Base-by-base conservation (phyloP, 768 basidiomycete genomes). In the Cystobasidium onofrii region DNA sequence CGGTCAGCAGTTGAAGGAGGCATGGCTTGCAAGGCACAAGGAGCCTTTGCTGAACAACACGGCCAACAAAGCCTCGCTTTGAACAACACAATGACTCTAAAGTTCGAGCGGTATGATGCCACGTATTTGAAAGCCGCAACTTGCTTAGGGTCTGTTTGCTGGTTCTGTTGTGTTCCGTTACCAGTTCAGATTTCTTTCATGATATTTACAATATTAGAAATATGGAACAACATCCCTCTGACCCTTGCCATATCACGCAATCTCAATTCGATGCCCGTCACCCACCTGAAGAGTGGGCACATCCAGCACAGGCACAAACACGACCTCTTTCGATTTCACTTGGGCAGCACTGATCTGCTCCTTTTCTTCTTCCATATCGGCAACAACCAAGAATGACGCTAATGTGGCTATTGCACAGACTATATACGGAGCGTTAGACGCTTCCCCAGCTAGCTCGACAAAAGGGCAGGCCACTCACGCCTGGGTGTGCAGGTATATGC, bases 21-120 rank as follows among this genome's bases (percentile, higher is more conserved):
- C 43, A 2, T 67, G 65, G 65, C 65, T 67, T 3, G 29, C 39
- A 31, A 46, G 10, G 65, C 36, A 33, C 39, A 67, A 43, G 29
- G 34, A 67, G 44, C 41, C 65, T 23, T 29, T 52, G 44, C 39
- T 67, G 65, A 67, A 52, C 65, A 67, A 7, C 27, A 12, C 23
- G 10, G 63, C 63, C 25, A 34, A 64, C 34, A 9, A 46, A 31
- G 15, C 57, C 10, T 60, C 57, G 4, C 27, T 12, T 4, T 60
- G 23, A 60, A 29, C n/a, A n/a, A n/a, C n/a, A n/a, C n/a, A n/a
- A n/a, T n/a, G n/a, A n/a, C n/a, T n/a, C n/a, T n/a, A n/a, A n/a
- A n/a, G n/a, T n/a, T n/a, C n/a, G n/a, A n/a, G n/a, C n/a, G n/a
- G n/a, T n/a, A n/a, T n/a, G n/a, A n/a, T n/a, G n/a, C n/a, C n/a